Percentiles rank a stretch among this genome's conserved stretches.
These are phyloP conservation scores for Arthrobotrys pseudoclavata DNA, from an alignment of 2,329 filamentous ascomycete genomes.

Conservation along the genomic window DNA sequence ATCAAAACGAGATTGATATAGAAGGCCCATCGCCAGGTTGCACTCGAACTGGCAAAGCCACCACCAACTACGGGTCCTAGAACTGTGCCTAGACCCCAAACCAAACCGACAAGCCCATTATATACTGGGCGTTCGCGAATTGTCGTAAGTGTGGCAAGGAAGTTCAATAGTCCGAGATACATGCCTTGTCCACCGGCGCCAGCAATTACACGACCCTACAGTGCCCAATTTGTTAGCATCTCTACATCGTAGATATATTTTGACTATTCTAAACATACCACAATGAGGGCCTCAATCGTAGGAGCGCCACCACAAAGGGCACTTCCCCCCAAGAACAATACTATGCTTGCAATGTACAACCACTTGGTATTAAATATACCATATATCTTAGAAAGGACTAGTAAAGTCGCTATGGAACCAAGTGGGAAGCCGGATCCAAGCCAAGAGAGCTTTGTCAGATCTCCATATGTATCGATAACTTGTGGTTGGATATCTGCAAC, in stretches of 20 bases:
- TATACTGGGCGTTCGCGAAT: conserved; percentile 65
- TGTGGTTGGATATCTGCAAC: conserved; percentile 68
- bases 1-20: conserved; percentile 73
- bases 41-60: conserved; percentile 66
- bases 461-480: conserved; percentile 66
- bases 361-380: conserved; percentile 69
- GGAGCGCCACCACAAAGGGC: conserved; percentile 65
- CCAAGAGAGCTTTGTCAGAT: conserved; percentile 67
- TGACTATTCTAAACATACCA: conserved; percentile 24
- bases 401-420: conserved; percentile 66
- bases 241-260: background rate
- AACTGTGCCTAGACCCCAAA: conserved; percentile 68
- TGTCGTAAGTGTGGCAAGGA: conserved; percentile 64
- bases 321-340: conserved; percentile 65
- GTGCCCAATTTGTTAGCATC: conserved; percentile 45
- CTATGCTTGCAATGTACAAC: conserved; percentile 64
- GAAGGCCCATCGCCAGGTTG: conserved; percentile 69
- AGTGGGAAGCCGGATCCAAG: conserved; percentile 67
- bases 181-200: conserved; percentile 69
- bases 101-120: conserved; percentile 62
- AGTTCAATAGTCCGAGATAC: conserved; percentile 66
- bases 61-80: conserved; percentile 70
- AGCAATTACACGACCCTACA: conserved; percentile 68
- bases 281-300: conserved; percentile 63
- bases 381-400: conserved; percentile 66